Evolutionary conservation across 345 rosid species (phyloP).

Genomic region (Limnanthes douglasii): DNA sequence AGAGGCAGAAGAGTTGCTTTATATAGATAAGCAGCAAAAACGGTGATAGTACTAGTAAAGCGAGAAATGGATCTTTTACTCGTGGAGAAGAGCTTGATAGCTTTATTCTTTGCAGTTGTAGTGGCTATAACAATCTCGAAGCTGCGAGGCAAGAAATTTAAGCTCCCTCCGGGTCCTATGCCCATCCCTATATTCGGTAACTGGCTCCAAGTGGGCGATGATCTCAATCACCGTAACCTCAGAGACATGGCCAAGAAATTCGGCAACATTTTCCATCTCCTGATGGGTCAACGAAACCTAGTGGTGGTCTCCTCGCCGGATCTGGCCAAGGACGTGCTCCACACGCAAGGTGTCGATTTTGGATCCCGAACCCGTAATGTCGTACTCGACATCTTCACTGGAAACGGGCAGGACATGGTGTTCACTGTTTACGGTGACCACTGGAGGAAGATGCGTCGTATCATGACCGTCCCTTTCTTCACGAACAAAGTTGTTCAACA

Average conservation of each 20-base stretch:
- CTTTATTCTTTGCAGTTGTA: constrained; percentile 47
- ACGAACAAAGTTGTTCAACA: constrained; percentile 85
- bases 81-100: constrained; percentile 65
- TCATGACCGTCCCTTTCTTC: constrained; percentile 99
- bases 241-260: constrained; percentile 59
- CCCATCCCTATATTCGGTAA: constrained; percentile 89
- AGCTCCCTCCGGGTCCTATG: constrained; percentile 86
- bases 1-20: no score
- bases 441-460: constrained; percentile 96
- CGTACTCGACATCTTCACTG: constrained; percentile 93
- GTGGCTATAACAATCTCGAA: constrained; percentile 60
- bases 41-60: no score
- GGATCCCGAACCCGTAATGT: constrained; percentile 92
- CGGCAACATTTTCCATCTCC: constrained; percentile 52
- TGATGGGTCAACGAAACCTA: constrained; percentile 88
- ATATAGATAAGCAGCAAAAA: no score
- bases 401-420: constrained; percentile 98
- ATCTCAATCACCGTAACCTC: constrained; percentile 85
- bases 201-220: constrained; percentile 99
- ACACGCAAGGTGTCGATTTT: constrained; percentile 90
- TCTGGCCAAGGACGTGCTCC: constrained; percentile 74
- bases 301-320: constrained; percentile 90
- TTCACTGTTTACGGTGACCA: constrained; percentile 98
- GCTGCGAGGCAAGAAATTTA: constrained; percentile 70
- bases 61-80: constrained; percentile 67